phyloP scores from a whole-genome alignment of 805 yeast species.

The Hanseniaspora thailandica region DNA sequence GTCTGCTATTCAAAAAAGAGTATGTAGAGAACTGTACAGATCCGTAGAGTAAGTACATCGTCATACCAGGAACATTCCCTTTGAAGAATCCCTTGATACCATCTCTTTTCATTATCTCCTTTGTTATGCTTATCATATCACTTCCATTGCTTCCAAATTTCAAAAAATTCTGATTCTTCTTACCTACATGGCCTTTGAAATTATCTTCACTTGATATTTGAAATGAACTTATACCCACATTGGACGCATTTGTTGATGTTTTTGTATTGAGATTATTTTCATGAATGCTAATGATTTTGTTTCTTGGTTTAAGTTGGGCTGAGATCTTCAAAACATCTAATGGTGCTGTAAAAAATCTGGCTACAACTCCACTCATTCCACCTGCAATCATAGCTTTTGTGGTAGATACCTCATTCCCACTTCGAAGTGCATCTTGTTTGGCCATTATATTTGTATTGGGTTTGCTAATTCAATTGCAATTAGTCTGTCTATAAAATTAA shows the following conservation, averaged over 20 bases:
- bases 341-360: slow-evolving; percentile 35
- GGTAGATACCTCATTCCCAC: slow-evolving; percentile 43
- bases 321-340: slow-evolving; percentile 28
- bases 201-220: neutral
- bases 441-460: slow-evolving; percentile 17
- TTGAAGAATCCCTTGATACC: slow-evolving; percentile 81
- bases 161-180: slow-evolving; percentile 1
- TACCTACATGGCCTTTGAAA: neutral
- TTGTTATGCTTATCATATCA: slow-evolving; percentile 11
- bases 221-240: slow-evolving; percentile 7
- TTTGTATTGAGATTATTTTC: neutral
- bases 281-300: neutral
- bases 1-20: slow-evolving; percentile 38
- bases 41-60: slow-evolving; percentile 76
- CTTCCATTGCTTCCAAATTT: slow-evolving; percentile 6
- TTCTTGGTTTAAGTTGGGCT: slow-evolving; percentile 22
- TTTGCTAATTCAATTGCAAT: slow-evolving; percentile 17
- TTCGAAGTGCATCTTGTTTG: slow-evolving; percentile 34
- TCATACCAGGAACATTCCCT: slow-evolving; percentile 87
- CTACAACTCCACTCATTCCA: slow-evolving; percentile 51
- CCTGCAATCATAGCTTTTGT: slow-evolving; percentile 55
- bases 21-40: slow-evolving; percentile 72
- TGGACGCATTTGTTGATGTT: slow-evolving; percentile 3
- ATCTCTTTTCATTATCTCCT: slow-evolving; percentile 44
- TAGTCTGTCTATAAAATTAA: neutral